Evolutionary conservation across 257 asterid genomes (phyloP).

Genomic region (Capsicum pubescens): DNA sequence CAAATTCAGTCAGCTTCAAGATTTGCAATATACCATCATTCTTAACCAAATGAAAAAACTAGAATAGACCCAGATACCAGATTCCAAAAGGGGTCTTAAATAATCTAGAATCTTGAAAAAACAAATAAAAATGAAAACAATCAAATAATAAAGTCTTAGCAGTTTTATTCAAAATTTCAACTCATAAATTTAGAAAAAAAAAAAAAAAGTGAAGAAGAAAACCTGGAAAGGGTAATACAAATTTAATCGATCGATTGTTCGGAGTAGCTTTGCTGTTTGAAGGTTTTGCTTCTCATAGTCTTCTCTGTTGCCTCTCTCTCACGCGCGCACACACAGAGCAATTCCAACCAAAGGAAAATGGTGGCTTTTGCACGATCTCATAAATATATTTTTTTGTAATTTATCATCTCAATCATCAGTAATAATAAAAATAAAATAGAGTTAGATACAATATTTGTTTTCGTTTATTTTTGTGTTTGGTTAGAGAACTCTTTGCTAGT

Average conservation of each 20-base stretch:
- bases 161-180: not conserved
- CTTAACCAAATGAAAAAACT: slow-evolving; percentile 3
- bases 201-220: not conserved
- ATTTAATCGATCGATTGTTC: slow-evolving; percentile 2
- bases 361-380: slow-evolving; percentile 25
- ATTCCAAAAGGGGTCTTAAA: not conserved
- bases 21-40: not conserved
- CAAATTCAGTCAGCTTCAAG: slow-evolving; percentile 8
- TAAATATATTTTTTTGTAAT: slow-evolving; percentile 18
- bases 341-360: slow-evolving; percentile 16
- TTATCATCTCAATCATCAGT: not conserved
- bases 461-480: not conserved
- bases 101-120: not conserved
- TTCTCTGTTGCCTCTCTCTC: not conserved
- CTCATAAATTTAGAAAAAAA: not conserved
- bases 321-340: not conserved
- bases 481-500: not conserved
- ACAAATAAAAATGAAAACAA: not conserved
- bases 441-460: not conserved
- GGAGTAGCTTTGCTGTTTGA: not conserved
- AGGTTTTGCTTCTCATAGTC: slow-evolving; percentile 27
- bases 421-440: not conserved
- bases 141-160: slow-evolving; percentile 6
- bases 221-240: slow-evolving; percentile 3
- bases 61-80: not conserved